Evolutionary conservation across 2,329 filamentous ascomycete species (phyloP), one percentile per base, ranked within the genome.

Genomic region (Colletotrichum lini): DNA sequence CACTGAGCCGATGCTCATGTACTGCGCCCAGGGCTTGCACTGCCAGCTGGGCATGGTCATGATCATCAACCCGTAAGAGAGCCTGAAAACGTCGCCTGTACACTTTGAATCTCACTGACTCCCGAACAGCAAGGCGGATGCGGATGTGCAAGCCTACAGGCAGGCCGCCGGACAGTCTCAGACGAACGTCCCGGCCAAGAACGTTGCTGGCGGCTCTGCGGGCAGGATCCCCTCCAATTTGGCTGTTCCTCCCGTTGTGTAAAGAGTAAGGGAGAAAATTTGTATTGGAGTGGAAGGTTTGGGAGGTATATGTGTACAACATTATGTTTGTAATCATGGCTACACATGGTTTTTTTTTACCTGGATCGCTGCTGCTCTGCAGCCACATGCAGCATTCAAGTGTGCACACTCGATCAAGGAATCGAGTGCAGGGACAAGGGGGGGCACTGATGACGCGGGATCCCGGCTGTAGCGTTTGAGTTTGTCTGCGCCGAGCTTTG

Each of bases 41-140:
- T 88, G 87, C 64, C 83, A 87, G 74, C 76, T 75, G 6, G 86
- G 86, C 10, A 87, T 88, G 80, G 82, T 85, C 21, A 84, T 86
- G 79, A 81, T 86, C 4, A 82, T 89, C 38, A 89, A 89, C 71
- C 83, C 84, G 82, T 83, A 72, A 70, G 81, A 73, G 18, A 26
- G 16, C 50, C 35, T 18, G 3, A 8, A 4, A 13, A 30, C 26
- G 26, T 30, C 13, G 2, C 7, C 12, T 9, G 23, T 18, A 26
- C 57, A 16, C 10, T 52, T 21, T 5, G 10, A 16, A 4, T 26
- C 16, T 13, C 21, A 21, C 68, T 71, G 18, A 71, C 45, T 23
- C 6, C 2, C 18, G 2, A 23, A 3, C 2, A 71, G 68, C n/a
- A 68, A 71, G 65, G 65, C 65, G 38, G 68, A 71, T 5, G 68